These are phyloP conservation scores for Aristolochia californica DNA, from an alignment of 164 flowering plant genomes.

Conservation along the genomic window DNA sequence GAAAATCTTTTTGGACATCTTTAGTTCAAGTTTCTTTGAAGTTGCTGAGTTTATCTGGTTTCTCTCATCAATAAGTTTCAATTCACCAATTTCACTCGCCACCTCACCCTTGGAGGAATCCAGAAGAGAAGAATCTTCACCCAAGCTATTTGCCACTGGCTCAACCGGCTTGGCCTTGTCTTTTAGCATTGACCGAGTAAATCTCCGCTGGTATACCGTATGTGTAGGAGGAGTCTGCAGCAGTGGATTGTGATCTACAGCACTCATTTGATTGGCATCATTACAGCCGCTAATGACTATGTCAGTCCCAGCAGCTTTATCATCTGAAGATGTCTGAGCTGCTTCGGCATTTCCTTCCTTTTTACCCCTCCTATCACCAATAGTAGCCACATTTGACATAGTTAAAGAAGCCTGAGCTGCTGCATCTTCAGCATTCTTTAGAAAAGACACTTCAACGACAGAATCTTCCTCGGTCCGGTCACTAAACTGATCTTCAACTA, in stretches of 20 bases:
- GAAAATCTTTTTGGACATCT: conserved; percentile 26
- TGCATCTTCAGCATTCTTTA: too few species aligned
- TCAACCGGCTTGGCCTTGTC: not conserved
- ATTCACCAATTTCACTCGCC: not conserved
- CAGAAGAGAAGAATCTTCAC: not conserved
- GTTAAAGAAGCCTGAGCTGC: too few species aligned
- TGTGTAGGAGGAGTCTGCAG: not conserved
- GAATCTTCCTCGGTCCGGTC: too few species aligned
- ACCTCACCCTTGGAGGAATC: not conserved
- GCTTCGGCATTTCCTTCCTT: not conserved
- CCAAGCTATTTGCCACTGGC: not conserved
- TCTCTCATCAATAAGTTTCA: not conserved
- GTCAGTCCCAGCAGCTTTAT: not conserved
- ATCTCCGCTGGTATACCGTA: conserved; percentile 1
- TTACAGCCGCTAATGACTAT: not conserved
- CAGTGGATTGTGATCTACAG: not conserved
- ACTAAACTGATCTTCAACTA: too few species aligned
- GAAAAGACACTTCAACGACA: too few species aligned
- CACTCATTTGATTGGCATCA: not conserved
- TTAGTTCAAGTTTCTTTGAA: conserved; percentile 18
- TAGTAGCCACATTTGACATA: too few species aligned
- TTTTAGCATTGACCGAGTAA: conserved; percentile 10
- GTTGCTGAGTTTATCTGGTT: conserved; percentile 2
- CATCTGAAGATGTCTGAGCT: not conserved
- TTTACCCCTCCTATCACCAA: not conserved